Evolutionary conservation across 176 grass and related monocot species (phyloP).

Genomic region (Eleusine indica): DNA sequence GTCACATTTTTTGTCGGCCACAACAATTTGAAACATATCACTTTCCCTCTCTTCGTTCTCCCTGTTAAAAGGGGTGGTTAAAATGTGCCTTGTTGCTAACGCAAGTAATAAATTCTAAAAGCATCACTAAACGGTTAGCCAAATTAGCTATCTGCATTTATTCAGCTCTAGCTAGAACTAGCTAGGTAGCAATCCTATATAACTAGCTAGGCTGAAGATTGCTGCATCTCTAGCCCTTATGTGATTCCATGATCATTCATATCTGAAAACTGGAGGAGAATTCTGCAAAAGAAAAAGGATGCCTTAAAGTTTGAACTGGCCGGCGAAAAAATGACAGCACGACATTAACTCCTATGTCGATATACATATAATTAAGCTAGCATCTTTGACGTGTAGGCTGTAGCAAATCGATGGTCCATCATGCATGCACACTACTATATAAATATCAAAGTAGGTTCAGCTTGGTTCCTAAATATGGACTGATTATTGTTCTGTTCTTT

Average conservation of each 20-base stretch:
- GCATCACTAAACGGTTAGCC: background rate
- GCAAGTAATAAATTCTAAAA: slow-evolving; percentile 55
- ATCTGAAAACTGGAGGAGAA: slow-evolving; percentile 3
- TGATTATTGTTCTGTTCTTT: slow-evolving; percentile 5
- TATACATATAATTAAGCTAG: slow-evolving; percentile 18
- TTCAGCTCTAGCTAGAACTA: slow-evolving; percentile 38
- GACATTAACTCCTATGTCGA: background rate
- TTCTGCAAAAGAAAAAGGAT: background rate
- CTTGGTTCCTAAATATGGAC: slow-evolving; percentile 27
- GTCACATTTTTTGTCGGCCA: slow-evolving; percentile 34
- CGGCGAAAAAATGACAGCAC: slow-evolving; percentile 28
- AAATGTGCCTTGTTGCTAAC: slow-evolving; percentile 40
- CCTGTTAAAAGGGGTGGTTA: slow-evolving; percentile 44
- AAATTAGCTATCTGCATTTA: slow-evolving; percentile 2
- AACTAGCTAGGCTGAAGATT: slow-evolving; percentile 18
- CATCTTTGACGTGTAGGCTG: slow-evolving; percentile 34
- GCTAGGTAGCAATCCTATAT: background rate
- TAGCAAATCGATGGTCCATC: slow-evolving; percentile 36
- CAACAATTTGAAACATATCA: background rate
- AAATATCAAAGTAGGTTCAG: slow-evolving; percentile 32
- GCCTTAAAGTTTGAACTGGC: background rate
- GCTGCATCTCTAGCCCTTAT: slow-evolving; percentile 34
- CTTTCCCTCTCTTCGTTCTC: background rate
- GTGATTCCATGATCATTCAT: slow-evolving; percentile 41
- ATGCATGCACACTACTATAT: slow-evolving; percentile 26